Percentiles rank a stretch among this genome's conserved stretches.
These are phyloP conservation scores for Pseudevernia furfuracea DNA, from an alignment of 495 filamentous ascomycete species.

Conservation along the genomic window DNA sequence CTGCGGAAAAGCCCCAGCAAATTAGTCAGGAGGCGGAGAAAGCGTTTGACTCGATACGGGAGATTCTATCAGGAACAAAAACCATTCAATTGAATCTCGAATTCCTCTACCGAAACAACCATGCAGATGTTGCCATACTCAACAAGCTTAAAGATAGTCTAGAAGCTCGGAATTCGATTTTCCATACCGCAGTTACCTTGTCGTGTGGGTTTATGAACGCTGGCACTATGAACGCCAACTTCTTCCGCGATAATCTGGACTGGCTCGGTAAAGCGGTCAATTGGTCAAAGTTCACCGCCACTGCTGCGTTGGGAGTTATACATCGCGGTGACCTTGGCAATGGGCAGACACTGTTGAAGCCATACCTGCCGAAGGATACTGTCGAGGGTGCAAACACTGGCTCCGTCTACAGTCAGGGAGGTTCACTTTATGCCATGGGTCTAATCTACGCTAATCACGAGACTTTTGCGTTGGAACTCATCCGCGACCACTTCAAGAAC, in stretches of 20 bases:
- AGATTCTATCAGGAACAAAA: slow-evolving; percentile 83
- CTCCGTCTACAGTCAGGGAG: slow-evolving; percentile 92
- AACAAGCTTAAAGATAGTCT: slow-evolving; percentile 95
- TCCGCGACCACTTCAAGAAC: slow-evolving; percentile 76
- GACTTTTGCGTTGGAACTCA: slow-evolving; percentile 80
- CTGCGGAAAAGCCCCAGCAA: slow-evolving; percentile 39
- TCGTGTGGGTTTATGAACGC: slow-evolving; percentile 99
- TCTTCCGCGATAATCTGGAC: slow-evolving; percentile 94
- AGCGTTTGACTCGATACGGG: slow-evolving; percentile 69
- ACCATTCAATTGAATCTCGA: slow-evolving; percentile 90
- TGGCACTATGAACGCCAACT: slow-evolving; percentile 95
- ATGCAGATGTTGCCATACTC: slow-evolving; percentile 75
- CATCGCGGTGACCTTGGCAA: slow-evolving; percentile 91
- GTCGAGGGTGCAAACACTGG: slow-evolving; percentile 55
- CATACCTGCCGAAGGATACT: slow-evolving; percentile 76
- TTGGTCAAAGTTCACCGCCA: slow-evolving; percentile 99
- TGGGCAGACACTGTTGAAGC: slow-evolving; percentile 85
- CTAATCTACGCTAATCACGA: slow-evolving; percentile 98
- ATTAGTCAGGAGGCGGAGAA: slow-evolving; percentile 42
- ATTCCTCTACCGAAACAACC: slow-evolving; percentile 92
- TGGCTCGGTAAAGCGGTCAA: slow-evolving; percentile 99
- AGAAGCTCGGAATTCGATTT: slow-evolving; percentile 94
- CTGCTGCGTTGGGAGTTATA: slow-evolving; percentile 91
- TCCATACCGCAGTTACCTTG: slow-evolving; percentile 93
- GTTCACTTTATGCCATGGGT: slow-evolving; percentile 89